Evolutionary conservation across 371 early-diverging fungal species (phyloP), one percentile per base, ranked within the genome.

Genomic region (Haplosporangium sp.): DNA sequence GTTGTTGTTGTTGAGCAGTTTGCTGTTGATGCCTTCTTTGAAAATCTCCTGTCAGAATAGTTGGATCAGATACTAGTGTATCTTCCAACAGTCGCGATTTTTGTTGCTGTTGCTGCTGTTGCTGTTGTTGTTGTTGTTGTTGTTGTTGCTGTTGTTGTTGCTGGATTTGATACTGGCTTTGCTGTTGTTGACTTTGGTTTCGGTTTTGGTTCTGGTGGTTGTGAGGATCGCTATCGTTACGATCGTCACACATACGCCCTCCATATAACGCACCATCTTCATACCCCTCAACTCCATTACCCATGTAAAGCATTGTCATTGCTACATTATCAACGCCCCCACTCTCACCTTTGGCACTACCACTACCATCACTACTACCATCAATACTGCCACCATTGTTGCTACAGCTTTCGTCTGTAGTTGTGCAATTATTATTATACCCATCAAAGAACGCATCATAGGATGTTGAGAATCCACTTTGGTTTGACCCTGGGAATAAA

Each of bases 371-470:
- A 13, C 58, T 58, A 0, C 58, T 13, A 27, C 38, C 38, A 13
- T 38, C 38, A 2, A 37, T 13, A 27, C 61, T 61, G 42, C 40
- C 19, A 34, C 7, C 20, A 20, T 52, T 6, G 66, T 48, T 38
- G 40, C 53, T 15, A 39, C 15, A 39, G 52, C n/a, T 60, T 44
- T 42, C 44, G 9, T 7, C 42, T 20, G 61, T n/a, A 11, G 4
- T 17, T n/a, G 61, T 42, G 8, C 40, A 39, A n/a, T 37, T 27
- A n/a, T 52, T 44, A 9, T 47, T 47, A 48, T 65, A 58, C 3
- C 34, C 56, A 4, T 76, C 76, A 47, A 72, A 72, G 48, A 77
- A 72, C 11, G 72, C 67, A 40, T 77, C 77, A 50, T 72, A 77
- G 8, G 77, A 77, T 17, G 72, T 67, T 4, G 77, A 71, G 38